phyloP scores from a whole-genome alignment of 1,284 basidiomycete genomes.

The Coniferiporia sulphurascens region DNA sequence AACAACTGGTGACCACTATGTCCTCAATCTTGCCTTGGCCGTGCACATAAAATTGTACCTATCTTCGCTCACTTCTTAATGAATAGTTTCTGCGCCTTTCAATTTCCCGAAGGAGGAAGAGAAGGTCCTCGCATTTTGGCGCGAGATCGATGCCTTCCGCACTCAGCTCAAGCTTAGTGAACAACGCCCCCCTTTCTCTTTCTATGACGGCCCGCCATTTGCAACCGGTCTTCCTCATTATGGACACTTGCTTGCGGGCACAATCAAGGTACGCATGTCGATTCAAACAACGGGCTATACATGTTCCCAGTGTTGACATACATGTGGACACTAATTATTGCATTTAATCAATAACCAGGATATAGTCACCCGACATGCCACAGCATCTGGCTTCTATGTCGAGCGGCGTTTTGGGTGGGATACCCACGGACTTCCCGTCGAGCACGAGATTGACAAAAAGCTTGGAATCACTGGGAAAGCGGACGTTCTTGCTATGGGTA shows the following conservation, averaged over 20 bases:
- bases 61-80: background rate
- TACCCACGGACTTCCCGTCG: slow-evolving; percentile 97
- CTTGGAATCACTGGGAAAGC: slow-evolving; percentile 89
- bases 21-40: background rate
- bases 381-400: slow-evolving; percentile 92
- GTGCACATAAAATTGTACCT: background rate
- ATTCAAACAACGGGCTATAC: background rate
- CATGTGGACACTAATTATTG: too few species aligned
- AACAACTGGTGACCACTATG: slow-evolving; percentile 1
- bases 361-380: slow-evolving; percentile 93
- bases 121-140: slow-evolving; percentile 91
- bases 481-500: slow-evolving; percentile 95
- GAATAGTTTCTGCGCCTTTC: slow-evolving; percentile 43
- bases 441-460: slow-evolving; percentile 99
- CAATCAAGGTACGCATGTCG: slow-evolving; percentile 77
- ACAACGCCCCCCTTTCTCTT: slow-evolving; percentile 85
- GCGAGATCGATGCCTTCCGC: slow-evolving; percentile 96
- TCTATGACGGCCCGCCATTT: slow-evolving; percentile 98
- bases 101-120: slow-evolving; percentile 91
- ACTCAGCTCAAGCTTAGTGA: slow-evolving; percentile 91
- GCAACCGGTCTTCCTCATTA: slow-evolving; percentile 98
- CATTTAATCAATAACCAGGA: slow-evolving; percentile 48
- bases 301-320: too few species aligned
- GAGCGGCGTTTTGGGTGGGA: slow-evolving; percentile 98
- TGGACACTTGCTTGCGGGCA: slow-evolving; percentile 87